Percentiles rank a stretch among this genome's conserved stretches.
phyloP scores from a whole-genome alignment of 768 basidiomycete species.

The Mycena vitilis region DNA sequence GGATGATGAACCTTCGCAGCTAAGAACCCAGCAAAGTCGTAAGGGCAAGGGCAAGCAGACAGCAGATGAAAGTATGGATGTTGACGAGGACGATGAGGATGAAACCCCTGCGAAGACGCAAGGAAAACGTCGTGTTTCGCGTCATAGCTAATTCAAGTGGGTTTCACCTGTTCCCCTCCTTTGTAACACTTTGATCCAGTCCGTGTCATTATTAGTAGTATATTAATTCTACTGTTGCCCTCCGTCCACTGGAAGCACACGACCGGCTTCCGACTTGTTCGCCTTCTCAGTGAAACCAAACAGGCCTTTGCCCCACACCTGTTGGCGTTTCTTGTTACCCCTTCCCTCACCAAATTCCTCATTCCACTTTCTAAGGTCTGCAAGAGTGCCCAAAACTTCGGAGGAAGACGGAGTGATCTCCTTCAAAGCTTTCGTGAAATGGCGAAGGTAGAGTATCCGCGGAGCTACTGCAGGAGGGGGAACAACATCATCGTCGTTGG shows the following conservation, averaged over 20 bases:
- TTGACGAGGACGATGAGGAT: conserved; percentile 54
- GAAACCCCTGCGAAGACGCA: conserved; percentile 41
- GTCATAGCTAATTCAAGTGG: conserved; percentile 12
- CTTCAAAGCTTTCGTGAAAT: conserved; percentile 86
- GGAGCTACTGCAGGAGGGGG: conserved; percentile 32
- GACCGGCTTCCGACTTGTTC: conserved; percentile 55
- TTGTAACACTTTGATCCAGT: conserved; percentile 3
- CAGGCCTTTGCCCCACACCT: conserved; percentile 87
- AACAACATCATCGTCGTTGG: conserved; percentile 22
- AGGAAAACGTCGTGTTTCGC: conserved; percentile 25
- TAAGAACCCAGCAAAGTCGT: conserved; percentile 44
- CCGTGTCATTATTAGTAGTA: conserved; percentile 26
- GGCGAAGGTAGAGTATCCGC: conserved; percentile 57
- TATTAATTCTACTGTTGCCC: conserved; percentile 34
- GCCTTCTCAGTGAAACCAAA: conserved; percentile 83
- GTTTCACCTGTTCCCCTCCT: background rate
- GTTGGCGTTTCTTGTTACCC: conserved; percentile 67
- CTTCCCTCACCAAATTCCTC: conserved; percentile 93
- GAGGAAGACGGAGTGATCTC: conserved; percentile 94
- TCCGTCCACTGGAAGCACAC: conserved; percentile 47
- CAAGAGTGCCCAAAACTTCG: conserved; percentile 79
- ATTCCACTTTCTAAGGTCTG: conserved; percentile 89
- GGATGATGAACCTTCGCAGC: conserved; percentile 44
- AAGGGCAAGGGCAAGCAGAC: conserved; percentile 41
- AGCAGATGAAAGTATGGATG: conserved; percentile 53